phyloP scores from a whole-genome alignment of 768 basidiomycete species.

The Tricholomella constricta region DNA sequence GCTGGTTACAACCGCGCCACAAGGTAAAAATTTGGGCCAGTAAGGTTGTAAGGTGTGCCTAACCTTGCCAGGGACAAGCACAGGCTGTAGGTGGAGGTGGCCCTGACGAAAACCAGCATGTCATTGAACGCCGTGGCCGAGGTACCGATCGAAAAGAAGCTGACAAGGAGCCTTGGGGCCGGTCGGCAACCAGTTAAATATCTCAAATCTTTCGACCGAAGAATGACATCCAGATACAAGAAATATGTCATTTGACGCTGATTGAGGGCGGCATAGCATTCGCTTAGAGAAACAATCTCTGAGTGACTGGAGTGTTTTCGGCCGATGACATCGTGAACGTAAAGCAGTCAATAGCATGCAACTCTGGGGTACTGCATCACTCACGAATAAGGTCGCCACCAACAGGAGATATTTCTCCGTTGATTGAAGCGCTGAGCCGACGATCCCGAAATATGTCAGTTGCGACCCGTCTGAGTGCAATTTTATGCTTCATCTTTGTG shows the following conservation, averaged over 20 bases:
- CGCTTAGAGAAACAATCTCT: background rate
- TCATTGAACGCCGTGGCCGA: background rate
- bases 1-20: background rate
- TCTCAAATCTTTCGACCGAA: background rate
- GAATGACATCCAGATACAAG: background rate
- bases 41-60: background rate
- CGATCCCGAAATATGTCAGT: no score
- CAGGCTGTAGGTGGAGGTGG: background rate
- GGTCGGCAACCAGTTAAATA: background rate
- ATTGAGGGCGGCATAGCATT: background rate
- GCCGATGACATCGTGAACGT: background rate
- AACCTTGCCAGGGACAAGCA: background rate
- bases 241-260: background rate
- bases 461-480: no score
- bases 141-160: background rate
- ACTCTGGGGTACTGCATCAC: background rate
- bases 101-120: constrained; percentile 2
- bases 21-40: background rate
- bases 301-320: background rate
- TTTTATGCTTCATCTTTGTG: background rate
- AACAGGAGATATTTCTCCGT: background rate
- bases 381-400: background rate
- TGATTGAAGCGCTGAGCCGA: no score
- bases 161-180: background rate
- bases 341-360: background rate